Conservation (phyloP, 306 rosid genomes). For the Dryas alaskensis region DNA sequence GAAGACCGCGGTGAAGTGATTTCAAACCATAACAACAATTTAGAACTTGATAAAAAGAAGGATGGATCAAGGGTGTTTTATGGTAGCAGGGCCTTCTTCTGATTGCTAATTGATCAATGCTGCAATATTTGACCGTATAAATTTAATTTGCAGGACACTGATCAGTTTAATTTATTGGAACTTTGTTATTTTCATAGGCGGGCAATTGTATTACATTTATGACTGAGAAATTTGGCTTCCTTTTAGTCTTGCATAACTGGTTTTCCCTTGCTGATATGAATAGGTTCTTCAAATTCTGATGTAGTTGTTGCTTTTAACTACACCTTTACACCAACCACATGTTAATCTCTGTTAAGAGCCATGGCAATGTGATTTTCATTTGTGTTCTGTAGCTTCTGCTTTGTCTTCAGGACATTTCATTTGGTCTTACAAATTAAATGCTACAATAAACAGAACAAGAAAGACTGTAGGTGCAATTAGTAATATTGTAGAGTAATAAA, state of each 20-base stretch:
- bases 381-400: background rate
- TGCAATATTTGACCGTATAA: conserved; percentile 7
- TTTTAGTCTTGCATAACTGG: background rate
- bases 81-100: conserved; percentile 86
- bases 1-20: conserved; percentile 47
- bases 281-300: background rate
- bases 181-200: background rate
- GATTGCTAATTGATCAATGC: conserved; percentile 28
- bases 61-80: conserved; percentile 83
- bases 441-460: too few species aligned
- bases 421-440: background rate
- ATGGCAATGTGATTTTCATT: background rate
- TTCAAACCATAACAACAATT: conserved; percentile 38
- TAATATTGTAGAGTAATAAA: too few species aligned
- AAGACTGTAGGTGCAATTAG: too few species aligned
- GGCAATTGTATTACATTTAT: background rate
- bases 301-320: background rate
- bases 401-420: background rate
- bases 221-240: background rate
- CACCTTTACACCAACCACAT: background rate
- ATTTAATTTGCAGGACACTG: background rate
- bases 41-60: conserved; percentile 57
- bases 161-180: background rate
- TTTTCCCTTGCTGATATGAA: background rate
- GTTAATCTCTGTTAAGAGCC: background rate